These are phyloP conservation scores for Rhizoclosmatium globosum DNA, from an alignment of 192 early-diverging fungal species.

Conservation along the genomic window DNA sequence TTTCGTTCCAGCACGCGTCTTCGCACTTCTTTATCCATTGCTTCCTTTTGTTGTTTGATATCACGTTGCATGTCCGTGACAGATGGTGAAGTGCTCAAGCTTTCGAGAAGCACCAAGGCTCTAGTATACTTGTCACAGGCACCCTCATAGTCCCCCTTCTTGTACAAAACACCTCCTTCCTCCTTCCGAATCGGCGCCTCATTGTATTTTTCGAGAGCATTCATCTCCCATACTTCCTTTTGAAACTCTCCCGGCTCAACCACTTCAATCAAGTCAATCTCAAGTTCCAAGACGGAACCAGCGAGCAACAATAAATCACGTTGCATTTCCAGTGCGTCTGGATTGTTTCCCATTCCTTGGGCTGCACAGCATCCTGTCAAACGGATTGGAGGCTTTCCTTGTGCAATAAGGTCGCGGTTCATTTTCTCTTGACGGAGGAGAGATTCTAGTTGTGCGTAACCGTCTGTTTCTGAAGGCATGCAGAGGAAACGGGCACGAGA, in stretches of 20 bases:
- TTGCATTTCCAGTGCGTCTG: constrained; percentile 4
- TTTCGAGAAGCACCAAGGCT: constrained; percentile 57
- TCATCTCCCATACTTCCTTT: constrained; percentile 64
- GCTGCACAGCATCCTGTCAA: constrained; percentile 56
- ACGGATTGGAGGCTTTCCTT: constrained; percentile 49
- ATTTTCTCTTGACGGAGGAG: constrained; percentile 55
- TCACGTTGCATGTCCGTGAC: constrained; percentile 52
- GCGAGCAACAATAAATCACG: constrained; percentile 46
- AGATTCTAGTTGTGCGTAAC: constrained; percentile 59
- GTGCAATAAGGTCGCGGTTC: constrained; percentile 41
- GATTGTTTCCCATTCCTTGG: not conserved
- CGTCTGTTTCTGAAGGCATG: constrained; percentile 49
- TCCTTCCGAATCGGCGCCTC: constrained; percentile 53
- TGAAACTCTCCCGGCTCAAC: constrained; percentile 49
- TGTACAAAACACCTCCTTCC: constrained; percentile 49
- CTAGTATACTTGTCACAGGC: constrained; percentile 57
- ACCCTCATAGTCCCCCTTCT: constrained; percentile 46
- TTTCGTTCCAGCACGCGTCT: constrained; percentile 30
- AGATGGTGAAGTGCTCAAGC: constrained; percentile 38
- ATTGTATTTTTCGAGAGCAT: constrained; percentile 49
- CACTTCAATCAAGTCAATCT: constrained; percentile 58
- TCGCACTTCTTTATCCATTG: constrained; percentile 23
- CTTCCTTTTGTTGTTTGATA: constrained; percentile 24
- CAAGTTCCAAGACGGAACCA: constrained; percentile 55
- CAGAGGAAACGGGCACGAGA: constrained; percentile 57